Percentiles rank a stretch among this genome's conserved stretches.
Evolutionary conservation across 2,329 filamentous ascomycete genomes (phyloP).

Genomic region (Ophiostoma ips): DNA sequence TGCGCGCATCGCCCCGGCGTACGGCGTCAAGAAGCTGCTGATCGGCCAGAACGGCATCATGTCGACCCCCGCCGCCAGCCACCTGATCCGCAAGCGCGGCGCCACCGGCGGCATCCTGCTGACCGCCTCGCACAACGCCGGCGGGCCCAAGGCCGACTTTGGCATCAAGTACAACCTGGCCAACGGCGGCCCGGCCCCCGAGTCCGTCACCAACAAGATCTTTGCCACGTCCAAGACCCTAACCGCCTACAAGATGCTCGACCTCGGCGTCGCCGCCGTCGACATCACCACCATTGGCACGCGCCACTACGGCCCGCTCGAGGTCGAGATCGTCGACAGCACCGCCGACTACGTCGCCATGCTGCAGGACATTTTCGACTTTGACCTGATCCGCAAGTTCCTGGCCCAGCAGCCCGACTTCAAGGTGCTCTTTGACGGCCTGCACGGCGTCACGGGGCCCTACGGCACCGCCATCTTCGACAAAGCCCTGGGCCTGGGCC

Average conservation of each 20-base stretch:
- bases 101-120: conserved; percentile 93
- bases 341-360: conserved; percentile 83
- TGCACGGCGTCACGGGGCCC: conserved; percentile 87
- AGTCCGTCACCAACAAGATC: conserved; percentile 96
- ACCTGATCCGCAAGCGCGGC: conserved; percentile 87
- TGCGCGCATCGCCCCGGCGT: conserved; percentile 90
- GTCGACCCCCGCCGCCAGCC: conserved; percentile 89
- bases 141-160: conserved; percentile 88
- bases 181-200: conserved; percentile 90
- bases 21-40: conserved; percentile 96
- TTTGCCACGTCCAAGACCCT: conserved; percentile 82
- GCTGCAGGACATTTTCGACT: conserved; percentile 98
- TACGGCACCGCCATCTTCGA: conserved; percentile 94
- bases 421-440: conserved; percentile 91
- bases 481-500: conserved; percentile 73
- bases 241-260: conserved; percentile 80
- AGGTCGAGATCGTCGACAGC: conserved; percentile 92
- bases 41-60: conserved; percentile 94
- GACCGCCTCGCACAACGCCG: conserved; percentile 96
- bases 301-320: conserved; percentile 69
- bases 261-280: conserved; percentile 57
- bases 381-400: conserved; percentile 89
- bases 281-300: conserved; percentile 74
- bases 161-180: conserved; percentile 99
- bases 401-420: conserved; percentile 77